These are phyloP conservation scores for Coemansia sp. DNA, from an alignment of 192 early-diverging fungal species.

Conservation along the genomic window DNA sequence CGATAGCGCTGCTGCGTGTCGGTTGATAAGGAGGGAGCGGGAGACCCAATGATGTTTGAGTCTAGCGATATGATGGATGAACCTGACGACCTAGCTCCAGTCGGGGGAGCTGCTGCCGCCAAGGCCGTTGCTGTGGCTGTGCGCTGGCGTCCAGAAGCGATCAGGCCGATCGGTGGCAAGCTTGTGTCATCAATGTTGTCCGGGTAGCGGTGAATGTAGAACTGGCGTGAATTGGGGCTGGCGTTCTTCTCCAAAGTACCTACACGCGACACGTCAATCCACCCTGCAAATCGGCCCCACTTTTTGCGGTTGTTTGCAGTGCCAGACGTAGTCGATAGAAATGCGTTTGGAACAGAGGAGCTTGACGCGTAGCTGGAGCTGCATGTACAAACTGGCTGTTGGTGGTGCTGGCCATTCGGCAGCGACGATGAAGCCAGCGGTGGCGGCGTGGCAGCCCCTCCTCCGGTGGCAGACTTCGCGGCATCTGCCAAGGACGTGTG, in stretches of 20 bases:
- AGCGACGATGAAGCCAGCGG: not conserved
- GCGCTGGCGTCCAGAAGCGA: slow-evolving; percentile 19
- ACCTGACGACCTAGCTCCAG: slow-evolving; percentile 29
- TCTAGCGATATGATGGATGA: slow-evolving; percentile 46
- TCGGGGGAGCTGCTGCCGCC: not conserved
- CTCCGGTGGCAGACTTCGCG: not conserved
- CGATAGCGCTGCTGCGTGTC: slow-evolving; percentile 11
- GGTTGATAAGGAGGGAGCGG: slow-evolving; percentile 2
- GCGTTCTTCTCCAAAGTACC: slow-evolving; percentile 47
- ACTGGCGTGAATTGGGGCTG: slow-evolving; percentile 35
- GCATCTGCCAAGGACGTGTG: slow-evolving; percentile 14
- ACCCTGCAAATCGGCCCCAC: slow-evolving; percentile 49
- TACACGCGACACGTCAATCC: slow-evolving; percentile 49
- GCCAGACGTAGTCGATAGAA: slow-evolving; percentile 33
- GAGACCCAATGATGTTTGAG: slow-evolving; percentile 22
- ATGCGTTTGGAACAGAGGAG: slow-evolving; percentile 28
- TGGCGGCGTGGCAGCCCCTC: not conserved
- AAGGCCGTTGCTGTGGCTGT: not conserved
- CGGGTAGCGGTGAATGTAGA: slow-evolving; percentile 45
- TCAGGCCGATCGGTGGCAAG: slow-evolving; percentile 1
- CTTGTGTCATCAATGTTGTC: slow-evolving; percentile 13
- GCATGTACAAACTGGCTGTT: slow-evolving; percentile 13
- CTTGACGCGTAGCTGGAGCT: slow-evolving; percentile 3
- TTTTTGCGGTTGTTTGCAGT: slow-evolving; percentile 28
- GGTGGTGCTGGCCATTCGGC: not conserved